phyloP scores from a whole-genome alignment of 345 rosid species.

The Excoecaria agallocha region DNA sequence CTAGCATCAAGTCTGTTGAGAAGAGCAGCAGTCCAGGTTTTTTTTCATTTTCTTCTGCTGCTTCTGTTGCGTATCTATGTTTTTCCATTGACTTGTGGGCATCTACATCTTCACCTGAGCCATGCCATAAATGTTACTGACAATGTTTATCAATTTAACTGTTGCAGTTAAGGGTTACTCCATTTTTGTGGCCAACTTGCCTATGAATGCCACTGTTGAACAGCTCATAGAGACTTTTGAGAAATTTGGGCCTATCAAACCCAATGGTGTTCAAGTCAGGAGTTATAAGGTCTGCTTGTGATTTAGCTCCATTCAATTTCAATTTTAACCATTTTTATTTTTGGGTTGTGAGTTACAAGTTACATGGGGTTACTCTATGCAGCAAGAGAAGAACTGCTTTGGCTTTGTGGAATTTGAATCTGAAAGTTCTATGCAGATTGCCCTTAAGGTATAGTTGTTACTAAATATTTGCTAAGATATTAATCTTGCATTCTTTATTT shows the following conservation, averaged over 20 bases:
- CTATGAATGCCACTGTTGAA: constrained; percentile 48
- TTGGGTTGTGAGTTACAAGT: not conserved
- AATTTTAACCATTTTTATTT: constrained; percentile 2
- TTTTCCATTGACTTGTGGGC: not conserved
- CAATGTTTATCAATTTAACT: not conserved
- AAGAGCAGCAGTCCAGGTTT: constrained; percentile 42
- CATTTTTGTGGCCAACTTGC: constrained; percentile 64
- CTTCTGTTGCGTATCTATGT: not conserved
- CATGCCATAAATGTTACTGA: not conserved
- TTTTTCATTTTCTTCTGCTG: not conserved
- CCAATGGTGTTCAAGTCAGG: constrained; percentile 59
- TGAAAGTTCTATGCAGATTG: constrained; percentile 55
- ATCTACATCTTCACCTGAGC: not conserved
- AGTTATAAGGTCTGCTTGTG: constrained; percentile 49
- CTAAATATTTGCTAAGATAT: too few relatives aligned
- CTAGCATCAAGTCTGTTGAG: constrained; percentile 24
- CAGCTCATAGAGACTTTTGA: constrained; percentile 40
- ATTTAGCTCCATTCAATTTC: not conserved
- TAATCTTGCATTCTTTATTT: not conserved
- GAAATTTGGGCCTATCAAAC: constrained; percentile 54
- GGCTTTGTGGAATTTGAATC: constrained; percentile 84
- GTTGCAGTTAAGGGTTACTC: constrained; percentile 52
- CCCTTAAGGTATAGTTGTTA: constrained; percentile 48
- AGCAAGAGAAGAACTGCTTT: constrained; percentile 56
- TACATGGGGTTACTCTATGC: constrained; percentile 9